Evolutionary conservation across 2,329 filamentous ascomycete genomes (phyloP), one percentile per base, ranked within the genome.

Genomic region (Pleoardoris graminearum): DNA sequence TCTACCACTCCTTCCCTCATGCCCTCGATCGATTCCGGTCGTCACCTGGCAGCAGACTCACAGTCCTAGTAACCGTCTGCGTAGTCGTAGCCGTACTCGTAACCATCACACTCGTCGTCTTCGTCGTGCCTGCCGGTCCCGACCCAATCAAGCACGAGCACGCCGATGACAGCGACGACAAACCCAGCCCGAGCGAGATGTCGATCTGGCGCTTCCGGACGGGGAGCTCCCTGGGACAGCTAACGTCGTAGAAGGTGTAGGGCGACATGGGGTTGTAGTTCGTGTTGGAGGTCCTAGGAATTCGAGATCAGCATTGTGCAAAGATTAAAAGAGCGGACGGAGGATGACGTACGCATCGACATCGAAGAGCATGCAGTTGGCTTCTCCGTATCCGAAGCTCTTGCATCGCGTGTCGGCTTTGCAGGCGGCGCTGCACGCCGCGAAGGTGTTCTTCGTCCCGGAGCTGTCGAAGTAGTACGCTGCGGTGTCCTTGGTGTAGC

Each of bases 401-500:
- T 64, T 63, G 56, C 68, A 70, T 25, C 67, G 65, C 10, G 56
- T 51, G 43, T 70, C 68, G 8, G 67, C 68, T 38, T 67, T 66
- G 62, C 68, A 70, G 33, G 65, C 63, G 2, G 61, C 63, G 25
- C 58, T 59, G 57, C 68, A 70, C 8, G 63, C 60, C 2, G 59
- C 43, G 42, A 61, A 70, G 7, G 60, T 70, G 54, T 69, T 70
- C 57, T 68, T 68, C 2, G 67, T 70, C 21, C 68, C 68, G 38
- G 59, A 65, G 22, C 66, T 69, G 39, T 70, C 68, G 43, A 70
- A 70, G 57, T 67, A 67, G 60, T 69, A 70, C 10, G 67, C 68
- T 3, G 63, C 57, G 3, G 57, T 65, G 27, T 51, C 60, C 54
- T 68, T 69, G 25, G 67, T 67, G 51, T 70, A 70, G 10, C 62